Conservation (phyloP, 2,329 filamentous ascomycete genomes). For the Aspergillus intermedius region DNA sequence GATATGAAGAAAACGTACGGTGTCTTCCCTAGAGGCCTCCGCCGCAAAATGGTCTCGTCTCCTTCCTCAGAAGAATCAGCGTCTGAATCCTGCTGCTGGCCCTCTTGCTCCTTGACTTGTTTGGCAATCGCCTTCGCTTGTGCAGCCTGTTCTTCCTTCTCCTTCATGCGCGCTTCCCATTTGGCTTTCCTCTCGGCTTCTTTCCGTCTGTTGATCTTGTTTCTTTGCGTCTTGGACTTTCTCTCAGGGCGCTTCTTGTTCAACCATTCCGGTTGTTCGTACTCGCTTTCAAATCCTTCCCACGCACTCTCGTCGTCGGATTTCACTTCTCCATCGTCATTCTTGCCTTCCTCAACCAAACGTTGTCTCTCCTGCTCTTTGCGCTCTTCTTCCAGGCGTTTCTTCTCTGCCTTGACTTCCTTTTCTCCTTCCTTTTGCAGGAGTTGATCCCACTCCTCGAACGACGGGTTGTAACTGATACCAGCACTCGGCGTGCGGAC, state of each 20-base stretch:
- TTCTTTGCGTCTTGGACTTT: conserved; percentile 80
- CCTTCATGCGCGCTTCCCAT: conserved; percentile 69
- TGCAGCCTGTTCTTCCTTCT: conserved; percentile 64
- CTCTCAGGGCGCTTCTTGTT: conserved; percentile 71
- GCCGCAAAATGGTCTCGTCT: conserved; percentile 59
- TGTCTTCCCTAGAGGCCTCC: conserved; percentile 64
- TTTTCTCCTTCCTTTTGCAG: conserved; percentile 68
- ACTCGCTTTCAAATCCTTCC: conserved; percentile 80
- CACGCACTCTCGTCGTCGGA: conserved; percentile 88
- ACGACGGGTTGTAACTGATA: conserved; percentile 87
- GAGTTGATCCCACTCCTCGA: conserved; percentile 75
- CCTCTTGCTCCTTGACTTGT: conserved; percentile 43
- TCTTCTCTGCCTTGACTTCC: conserved; percentile 70
- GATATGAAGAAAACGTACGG: conserved; percentile 29
- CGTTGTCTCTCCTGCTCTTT: conserved; percentile 62
- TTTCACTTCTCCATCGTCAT: conserved; percentile 65
- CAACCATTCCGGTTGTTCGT: conserved; percentile 59
- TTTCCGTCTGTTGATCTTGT: conserved; percentile 82
- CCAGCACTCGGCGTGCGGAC: conserved; percentile 73
- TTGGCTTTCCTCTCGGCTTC: conserved; percentile 71
- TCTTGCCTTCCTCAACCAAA: conserved; percentile 64
- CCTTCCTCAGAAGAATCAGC: conserved; percentile 44
- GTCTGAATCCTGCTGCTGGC: conserved; percentile 33
- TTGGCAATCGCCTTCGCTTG: conserved; percentile 64
- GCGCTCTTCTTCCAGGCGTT: conserved; percentile 61